Evolutionary conservation across 495 filamentous ascomycete species (phyloP).

Genomic region (Penicillium manginii): DNA sequence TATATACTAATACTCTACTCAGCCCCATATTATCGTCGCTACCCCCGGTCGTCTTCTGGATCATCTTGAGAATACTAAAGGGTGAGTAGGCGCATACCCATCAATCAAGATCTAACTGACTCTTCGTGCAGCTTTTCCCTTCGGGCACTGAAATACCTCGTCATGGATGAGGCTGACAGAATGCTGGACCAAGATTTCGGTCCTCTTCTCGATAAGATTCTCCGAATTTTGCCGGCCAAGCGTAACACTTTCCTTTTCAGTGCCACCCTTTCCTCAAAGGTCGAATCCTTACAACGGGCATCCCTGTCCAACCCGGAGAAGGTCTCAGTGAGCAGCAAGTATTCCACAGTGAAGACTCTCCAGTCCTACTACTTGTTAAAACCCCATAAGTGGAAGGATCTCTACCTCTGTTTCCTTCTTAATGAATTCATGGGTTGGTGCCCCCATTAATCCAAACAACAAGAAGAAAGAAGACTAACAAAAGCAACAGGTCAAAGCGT

Average conservation of each 20-base stretch:
- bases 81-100: slow-evolving; percentile 29
- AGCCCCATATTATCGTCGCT: slow-evolving; percentile 79
- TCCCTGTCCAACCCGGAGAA: slow-evolving; percentile 77
- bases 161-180: slow-evolving; percentile 94
- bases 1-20: background rate
- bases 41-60: slow-evolving; percentile 91
- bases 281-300: slow-evolving; percentile 88
- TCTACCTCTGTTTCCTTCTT: slow-evolving; percentile 83
- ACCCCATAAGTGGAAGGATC: slow-evolving; percentile 87
- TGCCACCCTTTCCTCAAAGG: slow-evolving; percentile 89
- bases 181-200: slow-evolving; percentile 95
- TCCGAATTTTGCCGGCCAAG: slow-evolving; percentile 85
- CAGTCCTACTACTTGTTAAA: slow-evolving; percentile 83
- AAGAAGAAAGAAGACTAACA: no score
- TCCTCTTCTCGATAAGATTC: slow-evolving; percentile 86
- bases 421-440: slow-evolving; percentile 61
- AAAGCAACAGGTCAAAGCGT: slow-evolving; percentile 65
- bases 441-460: no score
- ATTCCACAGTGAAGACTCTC: slow-evolving; percentile 86
- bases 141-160: slow-evolving; percentile 76
- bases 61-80: slow-evolving; percentile 95
- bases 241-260: slow-evolving; percentile 86
- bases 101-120: background rate
- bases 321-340: slow-evolving; percentile 78
- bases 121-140: slow-evolving; percentile 62